Base-by-base conservation (phyloP, 352 stramenopile genomes). In the Albugo candida region DNA sequence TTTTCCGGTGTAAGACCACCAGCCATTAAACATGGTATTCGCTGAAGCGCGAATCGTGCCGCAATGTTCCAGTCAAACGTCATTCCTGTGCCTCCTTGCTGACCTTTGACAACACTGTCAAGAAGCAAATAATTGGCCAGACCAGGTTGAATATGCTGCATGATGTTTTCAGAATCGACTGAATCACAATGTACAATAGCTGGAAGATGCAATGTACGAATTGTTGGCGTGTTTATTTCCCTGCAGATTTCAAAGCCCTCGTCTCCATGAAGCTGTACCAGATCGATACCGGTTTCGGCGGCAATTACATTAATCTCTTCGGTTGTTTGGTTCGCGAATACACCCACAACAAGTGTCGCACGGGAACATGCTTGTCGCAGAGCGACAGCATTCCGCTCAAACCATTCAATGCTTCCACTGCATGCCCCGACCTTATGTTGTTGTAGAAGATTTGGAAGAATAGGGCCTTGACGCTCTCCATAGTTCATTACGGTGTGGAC, bases 1-100 rank as follows among this genome's bases (percentile, higher is more conserved):
- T 98, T 98, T 19, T 95, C 75, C 11, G 91, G 66, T 1, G 68
- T 94, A 31, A 99, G 69, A 6, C 95, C 95, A 37, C 95, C 95
- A 14, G 95, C 95, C 65, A 99, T 95, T 27, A 98, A 76, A 21
- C 96, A 94, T 10, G 93, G 94, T 11, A 98, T 63, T 13, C 84
- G 87, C 43, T 67, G 67, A 47, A 85, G 81, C 55, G 82, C 78
- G 41, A 98, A 78, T 17, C 83, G 71, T 56, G 82, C 65, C 0
- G 91, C 91, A 49, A 99, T 92, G 27, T 70, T 85, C 83, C 92
- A 97, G 76, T 99, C 94, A 63, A 98, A 99, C 0, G 81, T 80
- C 21, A 89, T 63, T 20, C 94, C 93, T 1, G 92, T 97, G 41
- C 95, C 95, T 17, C 67, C 69, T 64, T 87, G 72, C 41, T 91